phyloP scores from a whole-genome alignment of 345 rosid species.

The Acer saccharum region DNA sequence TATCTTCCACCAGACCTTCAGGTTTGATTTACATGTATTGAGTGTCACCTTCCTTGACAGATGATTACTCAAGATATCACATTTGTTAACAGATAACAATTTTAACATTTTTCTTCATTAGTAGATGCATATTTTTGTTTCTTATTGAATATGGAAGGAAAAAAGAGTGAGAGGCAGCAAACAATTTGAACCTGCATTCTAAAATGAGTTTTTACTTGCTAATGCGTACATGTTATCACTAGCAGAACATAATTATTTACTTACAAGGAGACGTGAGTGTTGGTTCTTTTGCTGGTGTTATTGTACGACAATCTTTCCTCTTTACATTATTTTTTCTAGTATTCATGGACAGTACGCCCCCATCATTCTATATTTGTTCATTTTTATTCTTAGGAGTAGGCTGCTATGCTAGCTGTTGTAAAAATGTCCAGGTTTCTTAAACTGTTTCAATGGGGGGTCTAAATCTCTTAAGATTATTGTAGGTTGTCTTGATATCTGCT shows the following conservation, averaged over 20 bases:
- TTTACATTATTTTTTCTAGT: neutral
- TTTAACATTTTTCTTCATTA: neutral
- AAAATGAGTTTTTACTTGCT: neutral
- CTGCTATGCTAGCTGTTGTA: neutral
- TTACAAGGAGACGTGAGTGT: too few species aligned
- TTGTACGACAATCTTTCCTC: neutral
- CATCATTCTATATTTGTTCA: too few species aligned
- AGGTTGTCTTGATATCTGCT: constrained; percentile 95
- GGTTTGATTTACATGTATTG: constrained; percentile 36
- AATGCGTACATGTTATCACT: too few species aligned
- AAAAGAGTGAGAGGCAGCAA: neutral
- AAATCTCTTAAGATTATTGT: constrained; percentile 10
- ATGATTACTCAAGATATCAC: neutral
- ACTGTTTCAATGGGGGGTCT: neutral
- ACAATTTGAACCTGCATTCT: neutral
- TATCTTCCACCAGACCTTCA: constrained; percentile 98
- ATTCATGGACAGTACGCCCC: too few species aligned
- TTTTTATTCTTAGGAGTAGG: neutral
- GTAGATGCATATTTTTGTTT: too few species aligned
- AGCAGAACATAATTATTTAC: too few species aligned
- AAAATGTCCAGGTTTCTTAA: neutral
- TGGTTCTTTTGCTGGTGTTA: neutral
- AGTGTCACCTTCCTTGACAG: neutral
- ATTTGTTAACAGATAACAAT: neutral
- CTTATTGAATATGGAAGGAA: neutral